Evolutionary conservation across 1,284 basidiomycete genomes (phyloP).

Genomic region (Puccinia horiana): DNA sequence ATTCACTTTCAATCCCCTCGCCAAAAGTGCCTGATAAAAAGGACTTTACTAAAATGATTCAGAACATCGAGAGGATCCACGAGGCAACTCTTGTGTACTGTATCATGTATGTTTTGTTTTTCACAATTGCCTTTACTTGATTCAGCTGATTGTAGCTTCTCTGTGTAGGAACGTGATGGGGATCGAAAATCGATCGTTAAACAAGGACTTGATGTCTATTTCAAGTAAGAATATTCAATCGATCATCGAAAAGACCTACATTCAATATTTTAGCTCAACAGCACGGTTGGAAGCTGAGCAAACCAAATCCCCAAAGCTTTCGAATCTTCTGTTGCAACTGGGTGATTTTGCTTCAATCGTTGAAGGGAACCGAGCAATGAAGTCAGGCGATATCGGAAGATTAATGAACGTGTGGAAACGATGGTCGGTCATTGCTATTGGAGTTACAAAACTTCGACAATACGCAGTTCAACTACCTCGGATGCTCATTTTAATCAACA

Average conservation of each 20-base stretch:
- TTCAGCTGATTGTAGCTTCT: not conserved
- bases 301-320: not conserved
- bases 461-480: not conserved
- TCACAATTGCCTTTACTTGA: not conserved
- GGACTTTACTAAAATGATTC: no score
- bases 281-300: not conserved
- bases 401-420: constrained; percentile 19
- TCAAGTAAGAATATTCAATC: no score
- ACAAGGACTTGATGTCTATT: no score
- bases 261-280: no score
- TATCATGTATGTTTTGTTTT: not conserved
- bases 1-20: not conserved
- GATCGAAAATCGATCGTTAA: no score
- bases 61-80: not conserved
- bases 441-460: not conserved
- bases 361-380: constrained; percentile 8
- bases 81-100: not conserved
- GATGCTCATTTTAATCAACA: not conserved
- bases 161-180: no score
- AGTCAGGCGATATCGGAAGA: not conserved
- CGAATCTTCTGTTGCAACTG: not conserved
- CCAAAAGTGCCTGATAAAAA: not conserved
- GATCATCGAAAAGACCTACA: no score
- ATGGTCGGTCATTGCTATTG: not conserved
- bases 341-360: not conserved